A percentile compares a stretch with the other conserved stretches of the same genome.
phyloP scores from a whole-genome alignment of 768 basidiomycete species.

The Boletus fagicola region DNA sequence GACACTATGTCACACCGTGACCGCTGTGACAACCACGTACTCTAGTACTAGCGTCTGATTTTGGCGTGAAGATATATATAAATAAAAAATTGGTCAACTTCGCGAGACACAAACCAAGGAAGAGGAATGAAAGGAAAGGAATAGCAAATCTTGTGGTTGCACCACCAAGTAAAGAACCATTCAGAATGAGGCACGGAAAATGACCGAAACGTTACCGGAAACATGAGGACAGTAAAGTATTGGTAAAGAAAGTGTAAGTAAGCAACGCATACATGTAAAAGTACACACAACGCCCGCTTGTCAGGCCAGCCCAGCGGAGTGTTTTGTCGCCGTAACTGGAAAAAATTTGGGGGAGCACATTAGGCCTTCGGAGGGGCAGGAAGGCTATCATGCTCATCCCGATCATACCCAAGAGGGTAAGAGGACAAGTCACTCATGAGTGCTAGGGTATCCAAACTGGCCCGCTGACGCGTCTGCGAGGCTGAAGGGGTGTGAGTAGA shows the following conservation, averaged over 20 bases:
- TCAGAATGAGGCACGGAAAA: constrained; percentile 6
- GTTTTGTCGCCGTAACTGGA: constrained; percentile 10
- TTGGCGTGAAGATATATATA: constrained; percentile 7
- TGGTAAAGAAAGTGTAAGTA: constrained; percentile 16
- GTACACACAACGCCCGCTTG: constrained; percentile 28
- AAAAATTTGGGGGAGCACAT: constrained; percentile 4
- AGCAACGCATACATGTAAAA: constrained; percentile 26
- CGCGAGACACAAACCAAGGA: constrained; percentile 16
- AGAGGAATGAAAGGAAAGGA: not conserved
- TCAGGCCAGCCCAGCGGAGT: constrained; percentile 30
- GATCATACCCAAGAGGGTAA: constrained; percentile 77
- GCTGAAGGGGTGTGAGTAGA: constrained; percentile 33
- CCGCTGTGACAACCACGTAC: constrained; percentile 12
- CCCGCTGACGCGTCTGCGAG: constrained; percentile 55
- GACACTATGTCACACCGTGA: constrained; percentile 25
- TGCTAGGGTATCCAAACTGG: constrained; percentile 82
- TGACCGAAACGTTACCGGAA: constrained; percentile 3
- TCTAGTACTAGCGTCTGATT: not conserved
- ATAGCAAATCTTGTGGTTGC: not conserved
- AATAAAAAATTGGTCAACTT: constrained; percentile 14
- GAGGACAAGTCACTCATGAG: constrained; percentile 80
- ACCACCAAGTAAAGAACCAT: constrained; percentile 1
- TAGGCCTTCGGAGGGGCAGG: constrained; percentile 29
- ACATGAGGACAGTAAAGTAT: constrained; percentile 6
- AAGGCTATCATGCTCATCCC: constrained; percentile 30